Base-by-base conservation (phyloP, 352 stramenopile species). In the Phytophthora sp. region DNA sequence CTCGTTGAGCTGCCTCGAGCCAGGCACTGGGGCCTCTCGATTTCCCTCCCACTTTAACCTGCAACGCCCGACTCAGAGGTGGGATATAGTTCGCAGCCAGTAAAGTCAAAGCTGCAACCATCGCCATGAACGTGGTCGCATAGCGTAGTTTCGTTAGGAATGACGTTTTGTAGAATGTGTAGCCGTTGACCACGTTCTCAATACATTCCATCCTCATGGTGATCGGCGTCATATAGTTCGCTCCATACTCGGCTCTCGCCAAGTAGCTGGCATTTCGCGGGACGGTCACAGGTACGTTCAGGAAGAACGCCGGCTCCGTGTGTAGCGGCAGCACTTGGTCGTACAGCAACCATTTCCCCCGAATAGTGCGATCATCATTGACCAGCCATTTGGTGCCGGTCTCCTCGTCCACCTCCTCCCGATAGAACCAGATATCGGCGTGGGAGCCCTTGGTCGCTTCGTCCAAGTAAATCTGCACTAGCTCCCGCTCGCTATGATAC, bases 371-470 rank as follows among this genome's bases (percentile, higher is more conserved):
- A 62, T 93, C 85, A 8, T 80, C 57, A 69, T 93, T 89, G 24
- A 93, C 83, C 30, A 93, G 70, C 64, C 67, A 93, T 44, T 74
- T 74, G 2, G 24, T 57, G 8, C 61, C 63, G 2, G 71, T 82
- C 3, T 41, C 42, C 2, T 60, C 4, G 41, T 88, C 78, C 13
- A 71, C 33, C 36, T 86, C 79, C 41, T 91, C 79, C 4, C 63
- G 64, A 70, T 91, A 93, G 11, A 93, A 76, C 85, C 85, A 93
- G 44, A 93, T 91, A 56, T 93, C 85, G 5, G 83, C 83, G 46
- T 93, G 85, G 7, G 85, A 81, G 20, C 83, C 83, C 11, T 61
- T 52, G 39, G 82, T 36, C n/a, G 69, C 67, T n/a, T 66, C 30
- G 38, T 83, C 74, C 27, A 86, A 53, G 62, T 80, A 91, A 31